Evolutionary conservation across 129 eudicot genomes (phyloP).

Genomic region (Chrysanthemum makinoi): DNA sequence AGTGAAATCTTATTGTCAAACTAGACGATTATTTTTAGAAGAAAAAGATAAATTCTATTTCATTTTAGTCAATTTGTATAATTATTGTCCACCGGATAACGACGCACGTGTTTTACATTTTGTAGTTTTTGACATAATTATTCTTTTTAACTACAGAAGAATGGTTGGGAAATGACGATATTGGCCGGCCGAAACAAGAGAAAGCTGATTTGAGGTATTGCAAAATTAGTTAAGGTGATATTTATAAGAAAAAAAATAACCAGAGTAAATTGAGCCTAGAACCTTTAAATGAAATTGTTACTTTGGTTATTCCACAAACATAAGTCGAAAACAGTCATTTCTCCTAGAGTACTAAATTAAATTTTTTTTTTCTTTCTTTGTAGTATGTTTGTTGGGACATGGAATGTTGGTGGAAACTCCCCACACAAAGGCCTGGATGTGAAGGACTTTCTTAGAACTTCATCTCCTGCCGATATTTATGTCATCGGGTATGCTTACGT

Average conservation of each 20-base stretch:
- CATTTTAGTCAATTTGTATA: too few species aligned
- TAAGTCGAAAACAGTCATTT: neutral
- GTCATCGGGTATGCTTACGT: constrained; percentile 67
- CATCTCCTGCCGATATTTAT: constrained; percentile 71
- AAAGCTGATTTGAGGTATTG: constrained; percentile 57
- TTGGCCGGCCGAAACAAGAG: constrained; percentile 34
- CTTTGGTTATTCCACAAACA: too few species aligned
- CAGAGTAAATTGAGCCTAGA: too few species aligned
- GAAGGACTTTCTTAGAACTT: constrained; percentile 54
- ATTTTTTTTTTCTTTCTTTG: neutral
- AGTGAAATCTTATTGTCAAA: too few species aligned
- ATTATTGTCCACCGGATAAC: too few species aligned
- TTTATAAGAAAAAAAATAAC: neutral
- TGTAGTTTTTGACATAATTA: neutral
- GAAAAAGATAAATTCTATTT: too few species aligned
- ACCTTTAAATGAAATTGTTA: too few species aligned
- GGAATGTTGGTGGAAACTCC: constrained; percentile 90
- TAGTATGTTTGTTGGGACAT: constrained; percentile 92
- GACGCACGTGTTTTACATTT: neutral
- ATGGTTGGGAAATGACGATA: constrained; percentile 48
- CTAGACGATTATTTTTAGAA: too few species aligned
- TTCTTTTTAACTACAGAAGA: constrained; percentile 35
- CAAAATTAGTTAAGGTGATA: neutral
- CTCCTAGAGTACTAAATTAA: neutral
- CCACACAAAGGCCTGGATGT: constrained; percentile 61